These are phyloP conservation scores for Exsudoporus floridanus DNA, from an alignment of 1,284 basidiomycete genomes.

Conservation along the genomic window DNA sequence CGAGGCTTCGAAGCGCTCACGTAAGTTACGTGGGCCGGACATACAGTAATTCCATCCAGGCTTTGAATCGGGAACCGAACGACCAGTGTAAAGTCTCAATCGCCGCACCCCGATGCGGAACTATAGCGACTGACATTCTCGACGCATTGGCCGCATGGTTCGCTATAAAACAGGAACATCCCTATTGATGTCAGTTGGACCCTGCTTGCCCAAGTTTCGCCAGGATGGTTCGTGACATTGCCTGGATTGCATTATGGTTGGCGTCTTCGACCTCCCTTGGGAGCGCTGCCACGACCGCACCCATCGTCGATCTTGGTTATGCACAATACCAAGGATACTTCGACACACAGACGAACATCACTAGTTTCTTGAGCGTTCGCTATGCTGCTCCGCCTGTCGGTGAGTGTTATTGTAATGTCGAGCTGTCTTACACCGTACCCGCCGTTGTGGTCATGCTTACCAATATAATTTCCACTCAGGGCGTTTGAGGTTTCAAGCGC, in stretches of 20 bases:
- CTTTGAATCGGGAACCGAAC: no score
- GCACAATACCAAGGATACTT: constrained; percentile 15
- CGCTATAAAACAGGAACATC: not conserved
- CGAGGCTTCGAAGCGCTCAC: no score
- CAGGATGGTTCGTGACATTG: constrained; percentile 1
- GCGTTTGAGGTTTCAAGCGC: constrained; percentile 19
- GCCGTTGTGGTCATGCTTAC: not conserved
- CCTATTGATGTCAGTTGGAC: not conserved
- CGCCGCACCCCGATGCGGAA: no score
- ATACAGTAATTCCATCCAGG: no score
- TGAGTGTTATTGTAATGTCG: not conserved
- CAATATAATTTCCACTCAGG: not conserved
- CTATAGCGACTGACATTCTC: not conserved
- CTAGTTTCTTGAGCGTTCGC: constrained; percentile 14
- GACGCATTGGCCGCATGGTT: not conserved
- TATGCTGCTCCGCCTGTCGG: constrained; percentile 21
- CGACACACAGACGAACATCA: constrained; percentile 10
- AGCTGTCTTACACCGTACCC: no score
- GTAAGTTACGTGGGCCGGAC: no score
- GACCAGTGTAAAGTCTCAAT: no score
- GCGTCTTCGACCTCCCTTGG: not conserved
- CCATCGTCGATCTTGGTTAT: constrained; percentile 17
- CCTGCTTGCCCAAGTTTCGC: not conserved
- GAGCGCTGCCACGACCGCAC: not conserved
- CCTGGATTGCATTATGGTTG: not conserved